Base-by-base conservation (phyloP, 108 stramenopile genomes). In the Hondaea fermentalgiana region DNA sequence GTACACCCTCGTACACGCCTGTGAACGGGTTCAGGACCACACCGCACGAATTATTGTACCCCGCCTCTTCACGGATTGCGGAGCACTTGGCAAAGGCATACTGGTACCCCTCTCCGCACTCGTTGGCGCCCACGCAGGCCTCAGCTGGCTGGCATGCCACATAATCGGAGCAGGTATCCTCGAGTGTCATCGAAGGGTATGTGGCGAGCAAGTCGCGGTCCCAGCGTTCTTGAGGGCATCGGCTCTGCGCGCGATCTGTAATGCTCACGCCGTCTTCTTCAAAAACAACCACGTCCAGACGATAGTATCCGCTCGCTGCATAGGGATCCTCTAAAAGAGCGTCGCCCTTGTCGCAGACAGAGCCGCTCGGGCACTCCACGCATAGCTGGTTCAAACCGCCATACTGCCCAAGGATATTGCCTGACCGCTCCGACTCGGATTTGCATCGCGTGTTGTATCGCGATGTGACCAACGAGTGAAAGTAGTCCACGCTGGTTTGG, bases 1-100 rank as follows among this genome's bases (percentile, higher is more conserved):
- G 19, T 0, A 83, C 51, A 23, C 76, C 76, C 49, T 83, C 51
- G 51, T 83, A 83, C 23, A 53, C 51, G 3, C 76, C 76, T 6
- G 76, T 83, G 3, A 83, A 83, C n/a, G 76, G 76, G 23, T 83
- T 53, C 12, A 53, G 51, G 12, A 83, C 4, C n/a, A 83, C 51
- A 45, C 76, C 76, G 76, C 76, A 83, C 45, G 76, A 83, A 35
- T 83, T 83, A 23, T 83, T 83, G 42, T 69, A 69, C 8, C 64
- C 64, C 6, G 1, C 51, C 23, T 6, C 28, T 21, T 43, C 12
- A 3, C 76, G 45, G 49, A 53, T 53, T 23, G 19, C 6, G 0
- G 45, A 21, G 76, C 76, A 83, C 23, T 83, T 47, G 19, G 12
- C 45, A 23, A 45, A 83, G 6, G 76, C 76, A 23, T 83, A 83